Evolutionary conservation across 352 stramenopile genomes (phyloP).

Genomic region (Aphanomyces euteiches): DNA sequence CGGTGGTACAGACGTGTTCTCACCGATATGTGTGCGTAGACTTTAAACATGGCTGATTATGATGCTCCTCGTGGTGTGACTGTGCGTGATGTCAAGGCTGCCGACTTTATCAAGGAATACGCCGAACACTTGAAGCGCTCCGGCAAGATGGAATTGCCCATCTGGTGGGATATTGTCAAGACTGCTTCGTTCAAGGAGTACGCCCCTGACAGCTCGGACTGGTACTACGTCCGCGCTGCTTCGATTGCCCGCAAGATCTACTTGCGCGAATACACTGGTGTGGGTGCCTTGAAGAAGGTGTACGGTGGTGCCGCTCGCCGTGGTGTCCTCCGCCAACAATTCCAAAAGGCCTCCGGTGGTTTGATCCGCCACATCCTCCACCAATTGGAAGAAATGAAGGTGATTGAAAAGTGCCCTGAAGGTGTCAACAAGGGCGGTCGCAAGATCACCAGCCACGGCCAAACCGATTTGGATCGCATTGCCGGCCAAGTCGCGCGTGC

Average conservation of each 20-base stretch:
- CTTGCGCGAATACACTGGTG: conserved; percentile 94
- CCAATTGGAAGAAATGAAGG: conserved; percentile 98
- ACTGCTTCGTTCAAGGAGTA: conserved; percentile 98
- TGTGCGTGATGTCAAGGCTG: conserved; percentile 95
- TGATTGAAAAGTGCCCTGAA: conserved; percentile 93
- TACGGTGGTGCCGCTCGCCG: conserved; percentile 93
- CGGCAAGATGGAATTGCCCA: conserved; percentile 97
- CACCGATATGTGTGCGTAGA: conserved; percentile 56
- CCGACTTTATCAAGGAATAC: conserved; percentile 98
- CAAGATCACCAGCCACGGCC: conserved; percentile 94
- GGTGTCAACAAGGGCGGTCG: conserved; percentile 92
- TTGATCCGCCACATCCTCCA: conserved; percentile 97
- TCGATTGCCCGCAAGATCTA: conserved; percentile 99
- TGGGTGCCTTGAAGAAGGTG: conserved; percentile 96
- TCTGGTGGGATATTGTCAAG: conserved; percentile 98
- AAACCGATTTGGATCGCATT: conserved; percentile 99
- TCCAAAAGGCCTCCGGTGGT: conserved; percentile 93
- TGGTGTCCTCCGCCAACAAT: conserved; percentile 93
- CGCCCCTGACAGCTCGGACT: conserved; percentile 96
- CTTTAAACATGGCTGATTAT: conserved; percentile 83
- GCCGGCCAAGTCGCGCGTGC: conserved; percentile 90
- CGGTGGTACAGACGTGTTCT: conserved; percentile 91
- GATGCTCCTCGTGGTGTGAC: conserved; percentile 88
- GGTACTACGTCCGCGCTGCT: conserved; percentile 98
- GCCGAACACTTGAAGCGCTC: conserved; percentile 98